Evolutionary conservation across 108 stramenopile species (phyloP), one percentile per base, ranked within the genome.

Genomic region (Skeletonema menzelii): DNA sequence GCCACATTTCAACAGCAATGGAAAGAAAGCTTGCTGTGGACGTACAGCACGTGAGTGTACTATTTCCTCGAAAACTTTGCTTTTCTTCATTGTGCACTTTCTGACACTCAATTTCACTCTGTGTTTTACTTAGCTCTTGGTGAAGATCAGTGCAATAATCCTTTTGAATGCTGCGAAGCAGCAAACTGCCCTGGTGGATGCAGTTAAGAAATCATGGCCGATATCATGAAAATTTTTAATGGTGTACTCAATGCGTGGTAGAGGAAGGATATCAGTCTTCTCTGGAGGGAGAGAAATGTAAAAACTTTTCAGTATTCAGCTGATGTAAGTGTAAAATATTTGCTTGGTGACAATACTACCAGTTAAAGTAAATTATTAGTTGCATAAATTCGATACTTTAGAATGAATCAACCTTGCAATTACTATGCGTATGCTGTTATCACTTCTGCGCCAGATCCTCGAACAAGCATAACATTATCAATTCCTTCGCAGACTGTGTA

Each of bases 391-490:
- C 11, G 35, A 37, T 32, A 8, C 11, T 2, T 37, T 12, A 17
- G 19, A 19, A 19, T 19, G 44, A 15, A 7, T 47, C 14, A 19
- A 19, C 11, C 19, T 6, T 19, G 17, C 5, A 17, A 47, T 47
- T 19, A 6, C 46, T 47, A 91, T 46, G 86, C 87, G 82, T 86
- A 89, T 34, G 72, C 67, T 10, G 91, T 92, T 19, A 89, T 84
- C 12, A 92, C 88, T 77, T 94, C 93, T 15, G 75, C 63, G 15
- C 93, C 93, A 2, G 88, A 72, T 47, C 91, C 90, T 49, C 93
- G 61, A 17, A 94, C 84, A 58, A 94, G 65, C 46, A 91, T 38
- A 27, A 84, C 80, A 60, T 86, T 77, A 22, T 73, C 71, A 34
- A 94, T 58, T 1, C 76, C 85, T 7, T 80, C 47, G 27, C 76